A percentile compares a stretch with the other conserved stretches of the same genome.
These are phyloP conservation scores for Phaffia tasmanica DNA, from an alignment of 768 basidiomycete genomes.

Conservation along the genomic window DNA sequence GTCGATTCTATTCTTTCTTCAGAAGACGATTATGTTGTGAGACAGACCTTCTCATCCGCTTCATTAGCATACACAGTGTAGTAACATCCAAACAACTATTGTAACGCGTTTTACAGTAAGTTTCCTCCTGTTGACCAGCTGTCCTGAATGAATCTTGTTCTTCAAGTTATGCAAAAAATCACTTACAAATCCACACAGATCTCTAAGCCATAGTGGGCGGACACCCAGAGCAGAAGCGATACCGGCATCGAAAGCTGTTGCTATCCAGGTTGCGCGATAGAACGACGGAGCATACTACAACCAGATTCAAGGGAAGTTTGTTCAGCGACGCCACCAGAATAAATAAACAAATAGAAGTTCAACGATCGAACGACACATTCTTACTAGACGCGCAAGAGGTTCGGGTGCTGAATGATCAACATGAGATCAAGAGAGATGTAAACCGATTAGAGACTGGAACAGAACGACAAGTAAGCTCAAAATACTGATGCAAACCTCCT, in stretches of 20 bases:
- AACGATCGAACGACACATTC: background rate
- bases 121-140: background rate
- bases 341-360: too few relatives aligned
- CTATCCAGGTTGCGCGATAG: conserved; percentile 92
- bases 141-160: conserved; percentile 39
- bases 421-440: conserved; percentile 9
- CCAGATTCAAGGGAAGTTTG: conserved; percentile 6
- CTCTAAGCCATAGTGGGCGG: conserved; percentile 78
- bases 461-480: too few relatives aligned
- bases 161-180: background rate
- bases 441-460: conserved; percentile 1
- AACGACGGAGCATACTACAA: conserved; percentile 76
- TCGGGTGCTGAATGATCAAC: too few relatives aligned
- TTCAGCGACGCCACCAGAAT: background rate
- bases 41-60: conserved; percentile 85
- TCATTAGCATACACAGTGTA: conserved; percentile 82
- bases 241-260: conserved; percentile 87
- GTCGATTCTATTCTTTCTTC: conserved; percentile 2
- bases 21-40: background rate
- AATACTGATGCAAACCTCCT: conserved; percentile 49
- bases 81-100: conserved; percentile 42
- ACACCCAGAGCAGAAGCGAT: conserved; percentile 93
- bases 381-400: too few relatives aligned
- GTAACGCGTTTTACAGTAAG: background rate
- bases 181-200: conserved; percentile 47